Conservation (phyloP, 164 flowering plant species). For the Tetracentron sinense region DNA sequence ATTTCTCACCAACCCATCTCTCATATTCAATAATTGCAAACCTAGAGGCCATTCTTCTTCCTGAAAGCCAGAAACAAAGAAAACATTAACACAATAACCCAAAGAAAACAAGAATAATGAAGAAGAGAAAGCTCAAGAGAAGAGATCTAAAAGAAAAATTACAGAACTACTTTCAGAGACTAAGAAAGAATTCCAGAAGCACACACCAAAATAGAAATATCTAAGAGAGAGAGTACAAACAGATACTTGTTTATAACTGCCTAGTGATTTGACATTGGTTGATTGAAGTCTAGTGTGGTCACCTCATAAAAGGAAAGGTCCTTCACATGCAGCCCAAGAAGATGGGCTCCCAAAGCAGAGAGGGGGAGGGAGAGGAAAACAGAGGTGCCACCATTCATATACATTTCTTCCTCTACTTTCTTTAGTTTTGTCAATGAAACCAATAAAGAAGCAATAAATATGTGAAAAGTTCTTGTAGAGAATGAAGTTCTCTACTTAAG, state of each 20-base stretch:
- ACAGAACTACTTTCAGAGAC: background rate
- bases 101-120: background rate
- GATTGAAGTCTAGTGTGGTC: conserved; percentile 12
- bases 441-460: conserved; percentile 5
- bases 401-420: background rate
- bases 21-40: conserved; percentile 62
- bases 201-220: conserved; percentile 11
- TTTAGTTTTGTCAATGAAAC: background rate
- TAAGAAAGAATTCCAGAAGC: background rate
- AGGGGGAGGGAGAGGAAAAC: conserved; percentile 1
- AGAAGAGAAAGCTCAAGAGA: no score
- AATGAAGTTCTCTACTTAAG: no score
- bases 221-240: conserved; percentile 16
- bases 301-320: no score
- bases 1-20: conserved; percentile 49
- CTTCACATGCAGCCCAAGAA: no score
- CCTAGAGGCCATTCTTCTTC: conserved; percentile 92
- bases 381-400: no score
- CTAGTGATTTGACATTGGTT: conserved; percentile 11
- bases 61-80: conserved; percentile 25
- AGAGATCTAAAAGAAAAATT: background rate
- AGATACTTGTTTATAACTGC: conserved; percentile 33
- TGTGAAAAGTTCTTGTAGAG: no score
- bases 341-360: no score
- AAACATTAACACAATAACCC: background rate